phyloP scores from a whole-genome alignment of 2,329 filamentous ascomycete genomes.

The Pseudocercospora musae region DNA sequence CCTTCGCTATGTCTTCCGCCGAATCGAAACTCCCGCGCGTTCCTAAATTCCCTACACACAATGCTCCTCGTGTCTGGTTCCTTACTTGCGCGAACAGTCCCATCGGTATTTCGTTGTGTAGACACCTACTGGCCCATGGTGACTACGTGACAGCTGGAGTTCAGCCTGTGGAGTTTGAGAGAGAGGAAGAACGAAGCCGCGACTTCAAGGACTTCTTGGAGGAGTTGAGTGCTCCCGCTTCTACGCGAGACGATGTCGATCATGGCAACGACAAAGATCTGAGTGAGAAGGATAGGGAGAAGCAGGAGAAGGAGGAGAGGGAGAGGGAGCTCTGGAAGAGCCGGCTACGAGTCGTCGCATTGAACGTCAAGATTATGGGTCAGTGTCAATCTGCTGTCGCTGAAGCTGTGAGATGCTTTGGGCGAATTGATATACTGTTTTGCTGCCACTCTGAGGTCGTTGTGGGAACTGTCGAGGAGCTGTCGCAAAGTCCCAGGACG shows the following conservation, averaged over 20 bases:
- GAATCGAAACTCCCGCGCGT: constrained; percentile 34
- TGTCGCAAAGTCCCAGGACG: constrained; percentile 69
- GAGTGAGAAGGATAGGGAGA: constrained; percentile 53
- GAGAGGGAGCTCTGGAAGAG: constrained; percentile 61
- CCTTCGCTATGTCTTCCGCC: constrained; percentile 22
- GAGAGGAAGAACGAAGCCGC: constrained; percentile 63
- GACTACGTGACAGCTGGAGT: constrained; percentile 87
- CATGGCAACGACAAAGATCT: constrained; percentile 31
- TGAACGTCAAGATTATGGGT: constrained; percentile 59
- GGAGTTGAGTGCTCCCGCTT: constrained; percentile 39
- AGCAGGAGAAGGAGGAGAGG: constrained; percentile 34
- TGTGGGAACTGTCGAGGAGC: constrained; percentile 86
- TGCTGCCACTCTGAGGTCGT: constrained; percentile 88
- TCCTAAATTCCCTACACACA: constrained; percentile 58
- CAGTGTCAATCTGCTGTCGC: constrained; percentile 84
- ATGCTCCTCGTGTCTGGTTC: constrained; percentile 83
- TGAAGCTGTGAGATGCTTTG: constrained; percentile 79
- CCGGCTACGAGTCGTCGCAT: constrained; percentile 61
- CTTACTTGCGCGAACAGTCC: constrained; percentile 83
- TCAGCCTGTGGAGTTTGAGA: constrained; percentile 71
- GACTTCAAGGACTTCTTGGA: constrained; percentile 79
- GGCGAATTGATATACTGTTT: constrained; percentile 81
- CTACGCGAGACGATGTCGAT: constrained; percentile 8
- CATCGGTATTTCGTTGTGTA: constrained; percentile 76
- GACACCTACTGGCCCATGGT: constrained; percentile 80